A percentile compares a stretch with the other conserved stretches of the same genome.
Conservation (phyloP, 305 asterid species). For the Fraxinus angustifolia region DNA sequence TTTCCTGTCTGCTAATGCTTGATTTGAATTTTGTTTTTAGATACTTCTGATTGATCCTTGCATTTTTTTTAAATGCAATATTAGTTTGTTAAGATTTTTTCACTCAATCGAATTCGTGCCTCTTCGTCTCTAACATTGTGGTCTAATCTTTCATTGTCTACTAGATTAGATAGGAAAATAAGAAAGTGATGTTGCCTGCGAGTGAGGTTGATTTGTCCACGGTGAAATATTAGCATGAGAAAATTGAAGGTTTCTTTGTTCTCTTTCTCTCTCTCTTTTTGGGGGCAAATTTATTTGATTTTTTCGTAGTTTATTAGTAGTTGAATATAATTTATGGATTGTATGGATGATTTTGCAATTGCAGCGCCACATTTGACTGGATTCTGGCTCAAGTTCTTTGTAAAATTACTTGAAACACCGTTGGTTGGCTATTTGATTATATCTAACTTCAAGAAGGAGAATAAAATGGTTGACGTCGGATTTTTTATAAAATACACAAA, state of each 20-base stretch:
- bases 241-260: constrained; percentile 60
- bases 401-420: constrained; percentile 62
- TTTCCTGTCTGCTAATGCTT: too few species aligned
- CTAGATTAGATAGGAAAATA: constrained; percentile 78
- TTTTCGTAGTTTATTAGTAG: not conserved
- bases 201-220: constrained; percentile 63
- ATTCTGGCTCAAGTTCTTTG: constrained; percentile 52
- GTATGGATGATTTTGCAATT: constrained; percentile 10
- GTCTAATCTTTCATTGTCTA: too few species aligned
- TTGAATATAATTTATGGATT: not conserved
- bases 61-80: too few species aligned
- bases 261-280: not conserved
- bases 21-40: too few species aligned
- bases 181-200: constrained; percentile 74
- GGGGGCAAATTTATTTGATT: not conserved
- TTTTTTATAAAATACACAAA: not conserved
- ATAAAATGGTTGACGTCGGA: constrained; percentile 60
- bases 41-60: too few species aligned
- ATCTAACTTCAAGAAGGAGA: constrained; percentile 56
- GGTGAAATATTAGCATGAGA: constrained; percentile 52
- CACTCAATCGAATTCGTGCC: too few species aligned
- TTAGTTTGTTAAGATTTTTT: too few species aligned
- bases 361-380: constrained; percentile 98
- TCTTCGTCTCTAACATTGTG: too few species aligned
- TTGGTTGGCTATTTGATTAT: constrained; percentile 57